Evolutionary conservation across 2,329 filamentous ascomycete species (phyloP).

Genomic region (Sclerotiophoma versabilis): DNA sequence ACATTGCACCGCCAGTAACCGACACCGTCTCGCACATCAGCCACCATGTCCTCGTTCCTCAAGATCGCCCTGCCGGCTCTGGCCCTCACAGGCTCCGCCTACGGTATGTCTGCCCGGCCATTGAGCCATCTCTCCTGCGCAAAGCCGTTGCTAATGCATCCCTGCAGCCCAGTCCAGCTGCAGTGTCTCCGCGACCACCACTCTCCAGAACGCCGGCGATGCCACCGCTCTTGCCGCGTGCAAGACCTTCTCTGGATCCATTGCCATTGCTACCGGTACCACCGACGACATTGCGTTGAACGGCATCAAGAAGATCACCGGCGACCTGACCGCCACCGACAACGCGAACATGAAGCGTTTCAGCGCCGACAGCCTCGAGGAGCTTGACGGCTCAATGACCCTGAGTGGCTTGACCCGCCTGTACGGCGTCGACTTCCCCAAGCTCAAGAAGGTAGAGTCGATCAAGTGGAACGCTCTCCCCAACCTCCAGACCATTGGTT

Average conservation of each 20-base stretch:
- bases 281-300: conserved; percentile 67
- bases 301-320: conserved; percentile 67
- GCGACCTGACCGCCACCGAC: conserved; percentile 60
- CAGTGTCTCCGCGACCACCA: conserved; percentile 57
- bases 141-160: conserved; percentile 23
- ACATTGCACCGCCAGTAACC: conserved; percentile 27
- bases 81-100: conserved; percentile 60
- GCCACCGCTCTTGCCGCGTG: conserved; percentile 68
- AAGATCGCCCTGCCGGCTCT: conserved; percentile 65
- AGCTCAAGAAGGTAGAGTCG: conserved; percentile 68
- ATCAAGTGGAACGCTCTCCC: conserved; percentile 79
- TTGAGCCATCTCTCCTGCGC: neutral
- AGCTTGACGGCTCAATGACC: conserved; percentile 73
- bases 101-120: conserved; percentile 52
- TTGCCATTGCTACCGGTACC: conserved; percentile 68
- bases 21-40: conserved; percentile 23
- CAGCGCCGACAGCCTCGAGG: conserved; percentile 65
- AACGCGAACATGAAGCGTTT: conserved; percentile 71
- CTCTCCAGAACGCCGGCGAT: conserved; percentile 68
- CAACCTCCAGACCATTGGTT: conserved; percentile 64
- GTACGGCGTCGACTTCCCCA: conserved; percentile 69
- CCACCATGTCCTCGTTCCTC: conserved; percentile 59
- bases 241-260: conserved; percentile 71
- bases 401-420: conserved; percentile 74
- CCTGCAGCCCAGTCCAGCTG: conserved; percentile 44